Evolutionary conservation across 352 stramenopile species (phyloP).

Genomic region (Chrysophaeum taylorii): DNA sequence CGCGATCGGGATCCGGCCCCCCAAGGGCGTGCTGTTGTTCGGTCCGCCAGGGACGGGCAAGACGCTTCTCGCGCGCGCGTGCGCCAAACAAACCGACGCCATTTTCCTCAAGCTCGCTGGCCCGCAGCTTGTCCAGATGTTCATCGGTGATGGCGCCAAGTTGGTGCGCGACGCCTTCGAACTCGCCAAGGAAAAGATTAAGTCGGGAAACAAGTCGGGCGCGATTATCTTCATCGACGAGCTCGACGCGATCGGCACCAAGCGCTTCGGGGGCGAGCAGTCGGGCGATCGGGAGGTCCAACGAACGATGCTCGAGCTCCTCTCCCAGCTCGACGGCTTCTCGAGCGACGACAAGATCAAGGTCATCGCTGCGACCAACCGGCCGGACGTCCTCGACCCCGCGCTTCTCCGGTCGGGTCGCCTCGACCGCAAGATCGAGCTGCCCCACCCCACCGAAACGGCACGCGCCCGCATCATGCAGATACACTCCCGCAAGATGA

Average conservation of each 20-base stretch:
- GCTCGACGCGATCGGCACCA: constrained; percentile 95
- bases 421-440: constrained; percentile 83
- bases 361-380: constrained; percentile 94
- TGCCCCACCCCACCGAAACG: constrained; percentile 92
- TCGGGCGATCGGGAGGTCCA: constrained; percentile 90
- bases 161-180: constrained; percentile 96
- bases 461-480: constrained; percentile 86
- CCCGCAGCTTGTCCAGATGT: constrained; percentile 96
- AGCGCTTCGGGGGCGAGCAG: constrained; percentile 81
- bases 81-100: constrained; percentile 93
- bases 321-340: constrained; percentile 96
- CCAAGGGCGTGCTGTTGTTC: constrained; percentile 93
- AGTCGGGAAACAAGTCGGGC: constrained; percentile 44
- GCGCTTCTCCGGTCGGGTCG: constrained; percentile 80
- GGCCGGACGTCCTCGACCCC: constrained; percentile 82
- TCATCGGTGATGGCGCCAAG: constrained; percentile 96
- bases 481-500: constrained; percentile 96
- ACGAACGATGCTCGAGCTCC: constrained; percentile 94
- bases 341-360: constrained; percentile 97
- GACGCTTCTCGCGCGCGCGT: constrained; percentile 91
- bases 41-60: constrained; percentile 94
- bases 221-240: constrained; percentile 99
- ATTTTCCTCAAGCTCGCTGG: constrained; percentile 97
- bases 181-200: constrained; percentile 52
- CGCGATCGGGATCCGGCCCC: constrained; percentile 84